phyloP scores from a whole-genome alignment of 192 early-diverging fungal genomes.

The Mortierella antarctica region DNA sequence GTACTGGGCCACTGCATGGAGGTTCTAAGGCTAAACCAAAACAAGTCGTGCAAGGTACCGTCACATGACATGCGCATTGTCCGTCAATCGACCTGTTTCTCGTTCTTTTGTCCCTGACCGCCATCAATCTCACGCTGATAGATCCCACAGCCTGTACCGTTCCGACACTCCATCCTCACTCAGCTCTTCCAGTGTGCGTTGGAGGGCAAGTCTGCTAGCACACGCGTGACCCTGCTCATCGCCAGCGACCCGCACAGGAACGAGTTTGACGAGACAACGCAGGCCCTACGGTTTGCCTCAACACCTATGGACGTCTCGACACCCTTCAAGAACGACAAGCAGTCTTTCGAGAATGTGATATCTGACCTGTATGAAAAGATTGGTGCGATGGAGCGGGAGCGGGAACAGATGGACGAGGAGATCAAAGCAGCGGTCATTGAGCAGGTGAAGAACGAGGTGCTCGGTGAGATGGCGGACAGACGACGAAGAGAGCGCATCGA shows the following conservation, averaged over 20 bases:
- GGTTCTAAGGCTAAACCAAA: conserved; percentile 65
- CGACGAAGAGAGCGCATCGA: too few relatives aligned
- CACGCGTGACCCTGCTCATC: conserved; percentile 63
- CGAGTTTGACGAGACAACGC: conserved; percentile 62
- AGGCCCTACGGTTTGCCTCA: conserved; percentile 72
- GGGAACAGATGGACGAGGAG: background rate
- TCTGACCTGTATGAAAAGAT: background rate
- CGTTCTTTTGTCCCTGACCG: background rate
- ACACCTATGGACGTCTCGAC: conserved; percentile 67
- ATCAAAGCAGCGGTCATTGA: too few relatives aligned
- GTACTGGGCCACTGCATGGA: conserved; percentile 79
- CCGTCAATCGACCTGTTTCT: background rate
- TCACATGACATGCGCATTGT: too few relatives aligned
- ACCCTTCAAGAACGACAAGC: background rate
- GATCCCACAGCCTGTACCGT: conserved; percentile 64
- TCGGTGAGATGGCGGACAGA: too few relatives aligned
- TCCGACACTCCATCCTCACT: conserved; percentile 75
- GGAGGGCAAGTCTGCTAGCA: conserved; percentile 52
- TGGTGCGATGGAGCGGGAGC: background rate
- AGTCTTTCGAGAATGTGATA: background rate
- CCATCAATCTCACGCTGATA: background rate
- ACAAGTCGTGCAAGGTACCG: conserved; percentile 29
- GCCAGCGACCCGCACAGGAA: conserved; percentile 71
- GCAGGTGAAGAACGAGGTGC: too few relatives aligned
- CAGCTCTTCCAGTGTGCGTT: conserved; percentile 72